A percentile compares a stretch with the other conserved stretches of the same genome.
Evolutionary conservation across 768 basidiomycete genomes (phyloP).

Genomic region (Phaeotremella skinneri): DNA sequence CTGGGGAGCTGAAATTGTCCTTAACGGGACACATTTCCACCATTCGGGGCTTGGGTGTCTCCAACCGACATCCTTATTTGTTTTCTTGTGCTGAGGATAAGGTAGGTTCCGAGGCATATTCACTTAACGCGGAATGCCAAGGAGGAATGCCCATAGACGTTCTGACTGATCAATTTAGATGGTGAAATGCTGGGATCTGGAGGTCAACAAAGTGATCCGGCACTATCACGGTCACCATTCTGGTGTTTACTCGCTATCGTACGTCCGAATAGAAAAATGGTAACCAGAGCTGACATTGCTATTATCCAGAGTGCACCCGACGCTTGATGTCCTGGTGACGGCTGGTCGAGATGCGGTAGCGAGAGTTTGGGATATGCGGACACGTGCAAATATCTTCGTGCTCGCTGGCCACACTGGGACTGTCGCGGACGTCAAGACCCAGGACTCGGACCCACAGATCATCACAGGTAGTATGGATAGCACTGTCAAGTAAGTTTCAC

Average conservation of each 20-base stretch:
- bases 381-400: slow-evolving; percentile 91
- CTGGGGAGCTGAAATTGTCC: slow-evolving; percentile 93
- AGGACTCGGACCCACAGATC: slow-evolving; percentile 96
- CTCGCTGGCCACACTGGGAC: slow-evolving; percentile 91
- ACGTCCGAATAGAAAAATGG: slow-evolving; percentile 18
- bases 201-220: slow-evolving; percentile 97
- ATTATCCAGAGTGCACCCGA: slow-evolving; percentile 83
- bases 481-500: slow-evolving; percentile 69
- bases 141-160: neutral
- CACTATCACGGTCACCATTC: slow-evolving; percentile 98
- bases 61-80: slow-evolving; percentile 87
- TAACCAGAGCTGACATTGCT: slow-evolving; percentile 3
- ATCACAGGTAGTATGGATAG: slow-evolving; percentile 99
- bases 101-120: slow-evolving; percentile 55
- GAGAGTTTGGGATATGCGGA: slow-evolving; percentile 99
- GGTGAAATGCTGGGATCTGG: slow-evolving; percentile 99
- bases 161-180: slow-evolving; percentile 61
- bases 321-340: slow-evolving; percentile 91
- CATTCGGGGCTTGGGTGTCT: slow-evolving; percentile 89
- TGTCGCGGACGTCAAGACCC: slow-evolving; percentile 91
- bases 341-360: slow-evolving; percentile 94
- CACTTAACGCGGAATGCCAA: neutral
- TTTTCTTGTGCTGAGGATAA: slow-evolving; percentile 99
- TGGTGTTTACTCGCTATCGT: slow-evolving; percentile 85
- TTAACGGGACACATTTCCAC: slow-evolving; percentile 97